phyloP scores from a whole-genome alignment of 2,329 filamentous ascomycete species.

The Calonectria henricotiae region DNA sequence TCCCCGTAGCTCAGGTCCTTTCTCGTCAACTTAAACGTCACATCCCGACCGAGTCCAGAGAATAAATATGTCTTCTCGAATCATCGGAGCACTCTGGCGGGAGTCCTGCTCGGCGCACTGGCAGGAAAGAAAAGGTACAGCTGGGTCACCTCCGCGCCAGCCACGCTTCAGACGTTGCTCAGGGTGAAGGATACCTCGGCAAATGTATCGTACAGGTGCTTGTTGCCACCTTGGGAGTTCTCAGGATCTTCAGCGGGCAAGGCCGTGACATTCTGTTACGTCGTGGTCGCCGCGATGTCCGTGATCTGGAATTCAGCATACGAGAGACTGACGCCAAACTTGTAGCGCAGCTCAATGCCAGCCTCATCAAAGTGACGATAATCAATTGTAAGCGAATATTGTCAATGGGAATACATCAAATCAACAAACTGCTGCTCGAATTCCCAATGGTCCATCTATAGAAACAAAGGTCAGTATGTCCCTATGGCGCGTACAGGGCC shows the following conservation, averaged over 20 bases:
- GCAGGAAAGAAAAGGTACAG: constrained; percentile 68
- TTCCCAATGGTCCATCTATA: constrained; percentile 5
- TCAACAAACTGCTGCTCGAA: background rate
- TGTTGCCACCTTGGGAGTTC: constrained; percentile 61
- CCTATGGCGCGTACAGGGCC: too few relatives aligned
- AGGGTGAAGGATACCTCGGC: constrained; percentile 73
- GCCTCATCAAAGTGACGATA: constrained; percentile 83
- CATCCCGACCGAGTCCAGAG: constrained; percentile 69
- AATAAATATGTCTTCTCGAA: constrained; percentile 74
- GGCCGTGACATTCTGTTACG: constrained; percentile 57
- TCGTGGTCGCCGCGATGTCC: constrained; percentile 60
- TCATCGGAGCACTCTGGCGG: constrained; percentile 73
- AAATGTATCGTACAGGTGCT: constrained; percentile 65
- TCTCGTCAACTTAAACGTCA: constrained; percentile 70
- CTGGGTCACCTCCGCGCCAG: constrained; percentile 70
- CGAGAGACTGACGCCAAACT: constrained; percentile 84
- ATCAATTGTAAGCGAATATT: constrained; percentile 61
- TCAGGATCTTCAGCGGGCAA: constrained; percentile 55
- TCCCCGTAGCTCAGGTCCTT: constrained; percentile 79
- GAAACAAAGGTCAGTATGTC: background rate
- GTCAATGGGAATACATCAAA: background rate
- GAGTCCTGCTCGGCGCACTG: constrained; percentile 55
- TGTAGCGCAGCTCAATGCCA: constrained; percentile 75
- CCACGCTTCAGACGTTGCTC: constrained; percentile 73
- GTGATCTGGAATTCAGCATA: constrained; percentile 80